Evolutionary conservation across 2,329 filamentous ascomycete genomes (phyloP).

Genomic region (Pyrenophora graminea): DNA sequence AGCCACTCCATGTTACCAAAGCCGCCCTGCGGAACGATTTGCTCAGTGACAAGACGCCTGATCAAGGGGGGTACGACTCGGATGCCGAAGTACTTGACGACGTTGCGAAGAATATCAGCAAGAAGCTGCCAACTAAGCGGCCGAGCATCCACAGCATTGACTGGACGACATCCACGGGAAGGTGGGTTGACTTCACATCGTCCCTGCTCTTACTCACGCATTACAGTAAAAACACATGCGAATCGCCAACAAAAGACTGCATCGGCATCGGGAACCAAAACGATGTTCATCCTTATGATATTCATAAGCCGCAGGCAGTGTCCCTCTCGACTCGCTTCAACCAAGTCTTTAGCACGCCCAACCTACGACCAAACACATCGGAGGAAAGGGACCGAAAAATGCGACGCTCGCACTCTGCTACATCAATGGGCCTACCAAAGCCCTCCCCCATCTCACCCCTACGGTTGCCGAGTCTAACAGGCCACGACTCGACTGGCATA

Average conservation of each 20-base stretch:
- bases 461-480: constrained; percentile 35
- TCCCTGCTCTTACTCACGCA: constrained; percentile 11
- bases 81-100: constrained; percentile 45
- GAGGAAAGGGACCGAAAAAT: constrained; percentile 24
- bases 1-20: constrained; percentile 39
- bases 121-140: constrained; percentile 36
- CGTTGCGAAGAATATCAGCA: constrained; percentile 36
- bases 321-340: constrained; percentile 24
- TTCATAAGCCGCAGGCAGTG: constrained; percentile 19
- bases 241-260: constrained; percentile 26
- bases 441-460: constrained; percentile 29
- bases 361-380: constrained; percentile 26
- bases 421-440: constrained; percentile 30
- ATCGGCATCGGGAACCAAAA: constrained; percentile 12
- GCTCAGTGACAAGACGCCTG: constrained; percentile 36
- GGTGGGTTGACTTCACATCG: constrained; percentile 18
- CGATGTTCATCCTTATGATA: constrained; percentile 29
- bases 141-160: constrained; percentile 44
- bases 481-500: constrained; percentile 25
- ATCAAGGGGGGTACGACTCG: constrained; percentile 45
- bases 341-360: constrained; percentile 39
- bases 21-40: constrained; percentile 38
- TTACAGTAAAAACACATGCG: constrained; percentile 33
- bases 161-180: constrained; percentile 37
- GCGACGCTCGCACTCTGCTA: constrained; percentile 39